Percentiles rank a stretch among this genome's conserved stretches.
phyloP scores from a whole-genome alignment of 2,329 filamentous ascomycete genomes.

The Aspergillus intermedius region DNA sequence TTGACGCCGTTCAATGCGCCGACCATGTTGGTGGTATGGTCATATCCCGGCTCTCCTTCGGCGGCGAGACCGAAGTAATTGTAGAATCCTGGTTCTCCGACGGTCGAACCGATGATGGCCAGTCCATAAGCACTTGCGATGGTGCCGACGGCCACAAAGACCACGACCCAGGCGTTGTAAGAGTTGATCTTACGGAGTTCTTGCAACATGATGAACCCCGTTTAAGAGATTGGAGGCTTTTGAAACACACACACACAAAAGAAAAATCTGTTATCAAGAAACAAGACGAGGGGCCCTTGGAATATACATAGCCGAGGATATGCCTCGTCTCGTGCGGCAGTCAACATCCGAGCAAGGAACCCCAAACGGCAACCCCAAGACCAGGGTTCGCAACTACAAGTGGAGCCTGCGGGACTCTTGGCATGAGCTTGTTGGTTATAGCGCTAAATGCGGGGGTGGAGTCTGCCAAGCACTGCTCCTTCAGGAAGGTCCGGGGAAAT shows the following conservation, averaged over 20 bases:
- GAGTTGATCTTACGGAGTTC: constrained; percentile 11
- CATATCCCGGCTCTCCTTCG: constrained; percentile 35
- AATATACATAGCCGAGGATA: background rate
- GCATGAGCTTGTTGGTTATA: background rate
- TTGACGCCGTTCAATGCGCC: constrained; percentile 43
- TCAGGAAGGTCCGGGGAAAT: background rate
- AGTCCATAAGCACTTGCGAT: constrained; percentile 28
- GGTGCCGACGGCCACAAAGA: constrained; percentile 29
- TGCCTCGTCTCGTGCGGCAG: background rate
- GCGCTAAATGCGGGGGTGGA: background rate
- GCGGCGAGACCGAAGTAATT: constrained; percentile 35
- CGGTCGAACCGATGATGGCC: constrained; percentile 38
- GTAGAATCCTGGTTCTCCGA: constrained; percentile 44
- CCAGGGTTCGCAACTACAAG: background rate
- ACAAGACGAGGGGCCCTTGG: background rate
- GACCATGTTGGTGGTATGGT: constrained; percentile 37
- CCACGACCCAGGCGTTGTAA: constrained; percentile 28
- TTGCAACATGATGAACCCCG: background rate
- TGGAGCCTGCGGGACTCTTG: background rate
- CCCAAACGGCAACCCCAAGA: background rate
- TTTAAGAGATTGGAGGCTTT: background rate
- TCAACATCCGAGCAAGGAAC: background rate
- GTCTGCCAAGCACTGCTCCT: background rate
- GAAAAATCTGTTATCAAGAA: background rate
- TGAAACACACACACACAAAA: background rate